Evolutionary conservation across 495 filamentous ascomycete species (phyloP), one percentile per base, ranked within the genome.

Genomic region (Cryomyces antarcticus): DNA sequence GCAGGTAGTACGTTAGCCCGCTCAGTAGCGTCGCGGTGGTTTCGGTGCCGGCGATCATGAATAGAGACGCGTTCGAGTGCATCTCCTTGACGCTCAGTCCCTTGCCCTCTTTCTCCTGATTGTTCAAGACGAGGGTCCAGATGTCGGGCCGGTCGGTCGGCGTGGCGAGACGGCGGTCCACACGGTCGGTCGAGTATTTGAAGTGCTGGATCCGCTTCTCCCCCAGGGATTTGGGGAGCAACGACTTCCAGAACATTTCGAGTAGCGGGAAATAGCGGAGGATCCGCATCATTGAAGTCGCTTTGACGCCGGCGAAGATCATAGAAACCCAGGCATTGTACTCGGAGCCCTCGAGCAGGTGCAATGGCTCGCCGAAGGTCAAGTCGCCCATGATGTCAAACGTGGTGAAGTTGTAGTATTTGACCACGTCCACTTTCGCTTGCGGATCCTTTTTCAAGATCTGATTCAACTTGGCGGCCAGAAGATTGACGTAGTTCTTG

Each of bases 1-100:
- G 39, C n/a, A 55, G 47, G 33, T 46, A 38, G 33, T 47, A 52
- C 9, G 43, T 52, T 4, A 46, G 40, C 11, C 50, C 52, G 13
- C 38, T 42, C 9, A 55, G 44, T 3, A 46, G 34, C 1, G 50
- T 52, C 5, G 50, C 52, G 4, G 52, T 50, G 6, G 52, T 55
- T 35, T 55, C 52, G 7, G 43, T 55, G 5, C 52, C 52, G 5
- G 49, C 52, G 28, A 52, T 31, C 34, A 45, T 48, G 42, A 55
- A 49, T 0, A 47, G 6, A 0, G 10, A 7, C 4, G 46, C 49
- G 28, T 46, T 52, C 7, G 42, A 27, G 29, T 51, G 34, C 31
- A 49, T 48, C 33, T 52, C 50, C 11, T 30, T 46, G 11, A 31
- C 28, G 13, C 10, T 47, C 40, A 48, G 48, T 5, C 49, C 38